These are phyloP conservation scores for Glonium stellatum DNA, from an alignment of 495 filamentous ascomycete species.

Conservation along the genomic window DNA sequence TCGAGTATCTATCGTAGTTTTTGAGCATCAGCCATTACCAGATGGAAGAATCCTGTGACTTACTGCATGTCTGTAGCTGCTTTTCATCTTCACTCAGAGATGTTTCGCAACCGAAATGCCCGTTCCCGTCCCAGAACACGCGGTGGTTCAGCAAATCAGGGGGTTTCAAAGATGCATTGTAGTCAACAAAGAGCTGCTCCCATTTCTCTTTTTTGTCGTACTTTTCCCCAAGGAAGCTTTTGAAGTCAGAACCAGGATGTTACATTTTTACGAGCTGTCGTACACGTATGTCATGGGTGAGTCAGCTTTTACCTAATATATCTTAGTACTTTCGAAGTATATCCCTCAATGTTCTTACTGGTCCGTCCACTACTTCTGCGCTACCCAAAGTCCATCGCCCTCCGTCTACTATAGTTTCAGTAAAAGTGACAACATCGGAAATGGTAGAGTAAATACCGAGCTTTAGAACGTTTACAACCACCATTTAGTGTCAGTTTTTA, in stretches of 20 bases:
- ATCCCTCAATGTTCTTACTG: neutral
- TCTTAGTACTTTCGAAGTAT: neutral
- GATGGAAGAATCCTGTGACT: neutral
- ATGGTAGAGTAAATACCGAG: neutral
- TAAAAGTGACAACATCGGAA: neutral
- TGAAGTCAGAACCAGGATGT: neutral
- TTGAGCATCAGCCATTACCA: neutral
- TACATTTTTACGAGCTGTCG: neutral
- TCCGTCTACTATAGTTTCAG: neutral
- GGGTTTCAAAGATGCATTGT: neutral
- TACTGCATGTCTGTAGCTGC: neutral
- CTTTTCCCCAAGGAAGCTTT: neutral
- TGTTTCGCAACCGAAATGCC: constrained; percentile 6
- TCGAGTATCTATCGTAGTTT: constrained; percentile 1
- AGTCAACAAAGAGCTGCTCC: neutral
- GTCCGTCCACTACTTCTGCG: neutral
- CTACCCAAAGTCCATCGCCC: neutral
- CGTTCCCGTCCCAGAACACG: neutral
- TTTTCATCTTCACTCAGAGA: neutral
- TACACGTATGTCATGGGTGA: neutral
- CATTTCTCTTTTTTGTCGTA: neutral
- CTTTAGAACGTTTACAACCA: neutral
- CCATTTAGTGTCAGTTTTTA: neutral
- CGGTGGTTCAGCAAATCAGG: neutral
- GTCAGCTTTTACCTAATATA: neutral